phyloP scores from a whole-genome alignment of 2,329 filamentous ascomycete genomes.

The Paecilomyces variotii region DNA sequence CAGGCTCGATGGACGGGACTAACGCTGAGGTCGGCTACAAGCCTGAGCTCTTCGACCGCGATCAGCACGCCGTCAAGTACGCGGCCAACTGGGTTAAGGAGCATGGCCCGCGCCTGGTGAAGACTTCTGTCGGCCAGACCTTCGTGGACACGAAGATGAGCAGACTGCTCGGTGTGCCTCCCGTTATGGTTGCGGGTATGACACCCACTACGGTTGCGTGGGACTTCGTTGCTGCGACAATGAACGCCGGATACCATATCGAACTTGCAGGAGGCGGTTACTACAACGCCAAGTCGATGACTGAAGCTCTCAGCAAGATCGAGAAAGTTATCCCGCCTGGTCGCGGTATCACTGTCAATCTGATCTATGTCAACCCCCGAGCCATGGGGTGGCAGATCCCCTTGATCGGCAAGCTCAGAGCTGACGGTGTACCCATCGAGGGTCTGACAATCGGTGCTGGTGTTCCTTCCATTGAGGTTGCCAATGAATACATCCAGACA shows the following conservation, averaged over 20 bases:
- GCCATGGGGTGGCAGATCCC: constrained; percentile 93
- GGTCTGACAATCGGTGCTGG: constrained; percentile 88
- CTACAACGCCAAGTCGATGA: constrained; percentile 76
- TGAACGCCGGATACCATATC: constrained; percentile 92
- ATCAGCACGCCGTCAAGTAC: constrained; percentile 90
- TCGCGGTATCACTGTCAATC: constrained; percentile 78
- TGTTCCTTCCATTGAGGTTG: constrained; percentile 87
- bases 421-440: constrained; percentile 83
- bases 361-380: constrained; percentile 84
- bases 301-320: constrained; percentile 72
- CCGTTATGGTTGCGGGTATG: constrained; percentile 89
- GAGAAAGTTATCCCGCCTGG: constrained; percentile 76
- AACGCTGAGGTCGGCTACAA: constrained; percentile 93
- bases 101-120: constrained; percentile 84
- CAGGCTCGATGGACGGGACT: constrained; percentile 84
- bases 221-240: constrained; percentile 86
- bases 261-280: constrained; percentile 87
- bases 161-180: constrained; percentile 72
- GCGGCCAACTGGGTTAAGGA: constrained; percentile 97
- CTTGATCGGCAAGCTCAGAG: constrained; percentile 67
- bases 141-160: constrained; percentile 98
- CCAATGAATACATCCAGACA: constrained; percentile 88
- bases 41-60: constrained; percentile 92
- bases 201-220: constrained; percentile 81
- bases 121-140: constrained; percentile 79